Conservation (phyloP, 345 rosid species). For the Erucastrum elatum region DNA sequence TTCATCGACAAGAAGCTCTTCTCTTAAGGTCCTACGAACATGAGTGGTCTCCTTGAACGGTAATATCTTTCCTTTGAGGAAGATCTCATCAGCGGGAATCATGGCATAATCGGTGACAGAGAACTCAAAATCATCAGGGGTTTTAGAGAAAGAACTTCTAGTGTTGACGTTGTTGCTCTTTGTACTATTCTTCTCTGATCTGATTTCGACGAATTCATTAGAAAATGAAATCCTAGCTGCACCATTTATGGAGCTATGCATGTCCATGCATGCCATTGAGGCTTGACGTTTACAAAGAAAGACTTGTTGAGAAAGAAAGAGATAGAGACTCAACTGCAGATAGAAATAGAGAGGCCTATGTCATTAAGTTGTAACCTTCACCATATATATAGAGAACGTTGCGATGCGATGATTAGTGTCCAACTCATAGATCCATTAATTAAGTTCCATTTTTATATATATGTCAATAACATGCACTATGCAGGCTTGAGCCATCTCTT, state of each 20-base stretch:
- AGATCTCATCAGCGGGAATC: constrained; percentile 96
- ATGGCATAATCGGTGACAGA: constrained; percentile 64
- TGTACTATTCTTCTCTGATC: constrained; percentile 46
- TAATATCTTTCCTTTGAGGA: constrained; percentile 77
- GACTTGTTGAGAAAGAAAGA: background rate
- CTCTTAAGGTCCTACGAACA: constrained; percentile 72
- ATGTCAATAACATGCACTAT: background rate
- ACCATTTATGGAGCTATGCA: constrained; percentile 53
- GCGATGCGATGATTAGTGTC: background rate
- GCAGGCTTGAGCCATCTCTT: background rate
- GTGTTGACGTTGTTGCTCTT: constrained; percentile 45
- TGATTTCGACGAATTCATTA: constrained; percentile 67
- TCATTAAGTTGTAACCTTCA: background rate
- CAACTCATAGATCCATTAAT: background rate
- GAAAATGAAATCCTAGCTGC: constrained; percentile 80
- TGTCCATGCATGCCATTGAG: constrained; percentile 66
- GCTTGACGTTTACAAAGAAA: background rate
- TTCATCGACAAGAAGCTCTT: constrained; percentile 68
- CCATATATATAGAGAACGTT: constrained; percentile 9
- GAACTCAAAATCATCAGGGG: constrained; percentile 79
- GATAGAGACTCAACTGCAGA: constrained; percentile 17
- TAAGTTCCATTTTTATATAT: background rate
- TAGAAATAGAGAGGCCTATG: constrained; percentile 1
- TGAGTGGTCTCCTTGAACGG: constrained; percentile 63
- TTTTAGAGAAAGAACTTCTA: constrained; percentile 41